Evolutionary conservation across 306 rosid species (phyloP).

Genomic region (Vigna unguiculata): DNA sequence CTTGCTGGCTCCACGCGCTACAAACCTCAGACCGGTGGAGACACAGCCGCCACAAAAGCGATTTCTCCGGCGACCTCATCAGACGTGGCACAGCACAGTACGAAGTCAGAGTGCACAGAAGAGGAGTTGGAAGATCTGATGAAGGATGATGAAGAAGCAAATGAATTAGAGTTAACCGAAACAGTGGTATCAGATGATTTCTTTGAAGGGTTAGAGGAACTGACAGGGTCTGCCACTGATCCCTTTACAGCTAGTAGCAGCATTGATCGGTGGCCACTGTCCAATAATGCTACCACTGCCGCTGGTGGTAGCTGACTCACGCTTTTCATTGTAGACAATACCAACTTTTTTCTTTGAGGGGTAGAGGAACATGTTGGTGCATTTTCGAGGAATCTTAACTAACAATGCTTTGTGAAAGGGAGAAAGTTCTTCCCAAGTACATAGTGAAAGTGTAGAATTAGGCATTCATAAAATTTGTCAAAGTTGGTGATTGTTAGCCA

Average conservation of each 20-base stretch:
- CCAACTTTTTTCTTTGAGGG: constrained; percentile 1
- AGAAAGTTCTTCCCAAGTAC: constrained; percentile 39
- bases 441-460: constrained; percentile 25
- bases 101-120: constrained; percentile 62
- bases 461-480: constrained; percentile 32
- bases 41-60: constrained; percentile 48
- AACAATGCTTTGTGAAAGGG: constrained; percentile 42
- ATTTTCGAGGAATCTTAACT: constrained; percentile 51
- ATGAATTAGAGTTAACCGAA: constrained; percentile 64
- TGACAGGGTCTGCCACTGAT: constrained; percentile 58
- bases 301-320: constrained; percentile 61
- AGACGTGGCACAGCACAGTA: constrained; percentile 38
- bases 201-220: constrained; percentile 82
- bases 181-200: constrained; percentile 73
- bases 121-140: constrained; percentile 68
- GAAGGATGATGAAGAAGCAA: constrained; percentile 70
- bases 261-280: constrained; percentile 53
- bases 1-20: constrained; percentile 98
- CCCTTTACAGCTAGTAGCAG: constrained; percentile 53
- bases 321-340: constrained; percentile 34
- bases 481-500: constrained; percentile 40
- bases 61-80: constrained; percentile 66
- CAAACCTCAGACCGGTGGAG: constrained; percentile 57
- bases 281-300: constrained; percentile 56
- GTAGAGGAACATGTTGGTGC: constrained; percentile 14